A percentile compares a stretch with the other conserved stretches of the same genome.
Conservation (phyloP, 2,329 filamentous ascomycete species). For the Phyllosticta citribraziliensis region DNA sequence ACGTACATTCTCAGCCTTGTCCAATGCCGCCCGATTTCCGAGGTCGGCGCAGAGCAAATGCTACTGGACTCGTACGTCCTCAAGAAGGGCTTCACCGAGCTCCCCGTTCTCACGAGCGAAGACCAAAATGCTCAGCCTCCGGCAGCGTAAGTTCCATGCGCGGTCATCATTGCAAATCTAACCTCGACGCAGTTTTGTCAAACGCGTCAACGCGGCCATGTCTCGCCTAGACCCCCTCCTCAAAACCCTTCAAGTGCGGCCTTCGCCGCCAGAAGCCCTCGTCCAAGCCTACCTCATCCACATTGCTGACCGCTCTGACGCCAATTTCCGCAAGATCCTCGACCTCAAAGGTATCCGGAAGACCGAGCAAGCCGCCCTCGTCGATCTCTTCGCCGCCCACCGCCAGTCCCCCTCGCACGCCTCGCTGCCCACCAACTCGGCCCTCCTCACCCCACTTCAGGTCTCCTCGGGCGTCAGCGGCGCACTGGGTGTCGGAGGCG, state of each 20-base stretch:
- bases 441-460: constrained; percentile 28
- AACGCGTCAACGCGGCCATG: constrained; percentile 77
- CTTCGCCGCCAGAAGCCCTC: constrained; percentile 82
- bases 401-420: constrained; percentile 56
- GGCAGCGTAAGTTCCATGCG: constrained; percentile 27
- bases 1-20: constrained; percentile 77
- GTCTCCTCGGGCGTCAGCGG: constrained; percentile 26
- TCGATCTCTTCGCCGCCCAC: constrained; percentile 88
- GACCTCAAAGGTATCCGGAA: constrained; percentile 87
- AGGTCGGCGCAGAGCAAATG: constrained; percentile 96
- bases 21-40: constrained; percentile 80
- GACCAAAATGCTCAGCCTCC: constrained; percentile 49
- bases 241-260: constrained; percentile 91
- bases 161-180: neutral
- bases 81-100: constrained; percentile 64
- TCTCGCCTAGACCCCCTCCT: constrained; percentile 82
- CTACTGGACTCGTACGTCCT: constrained; percentile 88
- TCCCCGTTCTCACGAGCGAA: constrained; percentile 50
- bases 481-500: constrained; percentile 36
- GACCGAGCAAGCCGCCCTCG: constrained; percentile 67
- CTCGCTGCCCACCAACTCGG: constrained; percentile 42
- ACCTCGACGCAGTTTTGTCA: constrained; percentile 54
- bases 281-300: constrained; percentile 97
- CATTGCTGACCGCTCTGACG: constrained; percentile 84
- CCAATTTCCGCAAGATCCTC: constrained; percentile 92